phyloP scores from a whole-genome alignment of 164 flowering plant genomes.

The Aristolochia fimbriata region DNA sequence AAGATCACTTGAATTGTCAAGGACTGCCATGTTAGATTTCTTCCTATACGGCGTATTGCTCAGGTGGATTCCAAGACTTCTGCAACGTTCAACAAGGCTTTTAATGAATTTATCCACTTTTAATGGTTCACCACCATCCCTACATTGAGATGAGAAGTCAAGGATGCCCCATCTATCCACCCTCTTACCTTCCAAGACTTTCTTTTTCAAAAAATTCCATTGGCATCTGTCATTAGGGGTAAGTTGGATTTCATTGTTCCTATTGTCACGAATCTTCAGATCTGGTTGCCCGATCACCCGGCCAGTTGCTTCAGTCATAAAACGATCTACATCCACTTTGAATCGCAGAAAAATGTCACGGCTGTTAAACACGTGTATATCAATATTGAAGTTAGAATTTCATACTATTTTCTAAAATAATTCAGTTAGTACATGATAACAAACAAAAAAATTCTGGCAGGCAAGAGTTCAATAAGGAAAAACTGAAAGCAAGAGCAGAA shows the following conservation, averaged over 20 bases:
- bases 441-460: not conserved
- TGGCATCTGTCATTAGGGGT: conserved; percentile 43
- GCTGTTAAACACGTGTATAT: conserved; percentile 12
- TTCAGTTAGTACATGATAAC: no score
- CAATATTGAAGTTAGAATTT: not conserved
- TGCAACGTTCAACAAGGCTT: conserved; percentile 21
- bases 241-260: conserved; percentile 11
- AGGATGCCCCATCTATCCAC: conserved; percentile 53
- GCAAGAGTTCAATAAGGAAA: not conserved
- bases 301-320: conserved; percentile 49
- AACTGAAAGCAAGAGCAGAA: not conserved
- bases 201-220: conserved; percentile 47
- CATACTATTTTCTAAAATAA: no score
- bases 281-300: conserved; percentile 52
- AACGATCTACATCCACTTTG: conserved; percentile 25
- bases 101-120: conserved; percentile 16
- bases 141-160: conserved; percentile 16
- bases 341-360: conserved; percentile 27
- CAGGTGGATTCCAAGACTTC: conserved; percentile 32
- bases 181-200: conserved; percentile 37
- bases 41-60: no score
- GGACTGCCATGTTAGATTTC: conserved; percentile 21
- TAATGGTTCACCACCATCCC: conserved; percentile 1
- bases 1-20: conserved; percentile 21
- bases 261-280: conserved; percentile 32